phyloP scores from a whole-genome alignment of 164 flowering plant species.

The Tetracentron sinense region DNA sequence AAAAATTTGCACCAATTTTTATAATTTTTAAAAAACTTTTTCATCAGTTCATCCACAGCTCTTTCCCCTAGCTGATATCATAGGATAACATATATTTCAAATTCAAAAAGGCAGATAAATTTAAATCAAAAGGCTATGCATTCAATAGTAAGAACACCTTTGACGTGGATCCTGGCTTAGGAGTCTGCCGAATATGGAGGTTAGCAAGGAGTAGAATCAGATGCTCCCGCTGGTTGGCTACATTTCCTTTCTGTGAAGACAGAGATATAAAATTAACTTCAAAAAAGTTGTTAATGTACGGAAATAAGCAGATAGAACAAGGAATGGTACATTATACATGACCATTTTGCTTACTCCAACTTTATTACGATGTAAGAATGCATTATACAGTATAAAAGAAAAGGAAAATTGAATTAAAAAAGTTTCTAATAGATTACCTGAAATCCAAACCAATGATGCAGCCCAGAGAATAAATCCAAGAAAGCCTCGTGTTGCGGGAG shows the following conservation, averaged over 20 bases:
- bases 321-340: not conserved
- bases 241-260: slow-evolving; percentile 66
- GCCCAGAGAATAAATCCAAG: slow-evolving; percentile 75
- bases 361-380: slow-evolving; percentile 41
- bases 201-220: slow-evolving; percentile 84
- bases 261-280: slow-evolving; percentile 1
- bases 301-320: not conserved
- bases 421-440: slow-evolving; percentile 47
- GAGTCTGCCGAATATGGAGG: slow-evolving; percentile 49
- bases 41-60: slow-evolving; percentile 70
- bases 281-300: not conserved
- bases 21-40: slow-evolving; percentile 79
- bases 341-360: not conserved
- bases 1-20: slow-evolving; percentile 89
- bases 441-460: slow-evolving; percentile 72
- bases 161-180: slow-evolving; percentile 34
- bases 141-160: slow-evolving; percentile 42
- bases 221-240: slow-evolving; percentile 93
- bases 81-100: not conserved
- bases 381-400: slow-evolving; percentile 32
- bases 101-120: slow-evolving; percentile 6
- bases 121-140: not conserved
- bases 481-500: slow-evolving; percentile 29
- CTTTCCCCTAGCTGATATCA: slow-evolving; percentile 59
- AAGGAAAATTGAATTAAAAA: not conserved